Base-by-base conservation (phyloP, 2,329 filamentous ascomycete genomes). In the Fusarium mangiferae region DNA sequence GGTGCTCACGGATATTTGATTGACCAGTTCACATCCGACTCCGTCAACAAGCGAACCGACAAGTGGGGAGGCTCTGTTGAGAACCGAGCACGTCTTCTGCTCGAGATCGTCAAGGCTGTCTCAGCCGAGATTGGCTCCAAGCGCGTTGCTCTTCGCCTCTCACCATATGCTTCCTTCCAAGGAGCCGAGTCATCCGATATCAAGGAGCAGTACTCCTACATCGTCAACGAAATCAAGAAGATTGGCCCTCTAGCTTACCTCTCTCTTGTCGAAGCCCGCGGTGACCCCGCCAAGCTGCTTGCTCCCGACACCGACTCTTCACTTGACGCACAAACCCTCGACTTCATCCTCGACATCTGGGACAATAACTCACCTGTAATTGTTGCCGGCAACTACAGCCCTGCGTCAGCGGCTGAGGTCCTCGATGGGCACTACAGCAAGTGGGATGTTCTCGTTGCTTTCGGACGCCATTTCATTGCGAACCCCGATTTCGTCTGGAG, bases 1-100 rank as follows among this genome's bases (percentile, higher is more conserved):
- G 70, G 52, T 1, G 86, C 87, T 6, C 88, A 89, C 54, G 87
- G 88, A 2, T 91, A 90, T 72, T 79, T 92, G 5, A 81, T 90
- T 12, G 75, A 90, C 58, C 88, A 90, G 49, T 92, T 91, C 79
- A 82, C 88, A 5, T 87, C 83, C 1, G 76, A 79, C 49, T 68
- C 68, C 0, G 63, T 79, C 12, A 81, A 81, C 45, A 79, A 82
- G 57, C 82, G 87, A 30, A 88, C 85, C 3, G 87, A 89, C 75
- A 76, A 82, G 44, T 90, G 89, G 77, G 89, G 89, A 13, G 88
- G 88, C 1, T 84, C 81, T 33, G 82, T 89, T 41, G 85, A 88
- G 75, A 90, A 90, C 72, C 83, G 88, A 11, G 84, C 85, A 18
- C 83, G 87, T 5, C 81, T 90, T 57, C 79, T 87, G 26, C 72